Base-by-base conservation (phyloP, 495 filamentous ascomycete species). In the Stereocaulon alpinum region DNA sequence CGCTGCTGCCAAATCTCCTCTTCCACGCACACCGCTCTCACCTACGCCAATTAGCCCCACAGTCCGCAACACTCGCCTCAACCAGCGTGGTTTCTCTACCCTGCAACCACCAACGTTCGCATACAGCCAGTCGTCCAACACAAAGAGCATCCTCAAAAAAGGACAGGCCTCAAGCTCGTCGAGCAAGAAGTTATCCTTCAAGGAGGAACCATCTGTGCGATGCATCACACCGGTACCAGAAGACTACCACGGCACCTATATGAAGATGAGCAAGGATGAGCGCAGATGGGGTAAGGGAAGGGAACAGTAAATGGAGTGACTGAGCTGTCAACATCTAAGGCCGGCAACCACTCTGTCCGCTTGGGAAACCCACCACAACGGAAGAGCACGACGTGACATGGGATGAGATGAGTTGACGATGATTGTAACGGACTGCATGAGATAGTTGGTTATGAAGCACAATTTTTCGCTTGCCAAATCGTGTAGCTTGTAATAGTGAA, bases 111-210 rank as follows among this genome's bases (percentile, higher is more conserved):
- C 75, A 14, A 61, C 59, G 2, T 63, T 65, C 40, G 76, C 64
- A n/a, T 79, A 79, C 65, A 68, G 63, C 58, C 77, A 79, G 62
- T 68, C 75, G 7, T 73, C 76, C 63, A 72, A 72, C 0, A 69
- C 74, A 40, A 80, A 77, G 70, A 76, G 77, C 65, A 78, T 79
- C 58, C 75, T 79, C 59, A 79, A 78, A 71, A 79, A 78, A 61
- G 52, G 61, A 9, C 59, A 61, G 40, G 10, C 52, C 29, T 37
- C 63, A 32, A 49, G 48, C 9, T 63, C 56, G 17, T 55, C 63
- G n/a, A 64, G 69, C 40, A 80, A 77, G 64, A 70, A 68, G 58
- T 74, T 80, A 32, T 69, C 77, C 42, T 80, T 80, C 66, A 63
- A 74, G 27, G 70, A 68, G 32, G 72, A 73, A 6, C 77, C 78